These are phyloP conservation scores for Kregervanrija fluxuum DNA, from an alignment of 805 yeast species.

Conservation along the genomic window DNA sequence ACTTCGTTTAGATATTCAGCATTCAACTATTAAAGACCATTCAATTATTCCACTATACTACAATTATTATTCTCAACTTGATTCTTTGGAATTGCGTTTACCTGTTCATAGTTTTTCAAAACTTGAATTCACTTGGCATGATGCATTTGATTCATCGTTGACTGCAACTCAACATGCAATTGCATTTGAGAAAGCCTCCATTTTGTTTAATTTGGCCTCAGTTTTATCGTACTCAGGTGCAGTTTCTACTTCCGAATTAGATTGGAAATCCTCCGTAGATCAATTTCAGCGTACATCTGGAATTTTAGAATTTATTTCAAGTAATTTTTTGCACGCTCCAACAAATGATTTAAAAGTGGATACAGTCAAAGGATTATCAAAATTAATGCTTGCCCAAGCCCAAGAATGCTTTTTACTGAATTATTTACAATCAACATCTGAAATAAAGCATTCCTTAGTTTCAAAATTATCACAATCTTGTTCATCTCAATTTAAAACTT, in stretches of 20 bases:
- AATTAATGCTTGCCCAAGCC: constrained; percentile 75
- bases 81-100: constrained; percentile 67
- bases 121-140: constrained; percentile 71
- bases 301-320: constrained; percentile 60
- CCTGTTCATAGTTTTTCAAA: constrained; percentile 33
- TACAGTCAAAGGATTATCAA: constrained; percentile 55
- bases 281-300: constrained; percentile 74
- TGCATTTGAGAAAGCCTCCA: constrained; percentile 85
- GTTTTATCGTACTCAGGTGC: constrained; percentile 46
- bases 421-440: constrained; percentile 37
- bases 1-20: constrained; percentile 52
- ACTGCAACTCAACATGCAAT: constrained; percentile 65
- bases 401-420: constrained; percentile 76
- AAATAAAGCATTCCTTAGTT: constrained; percentile 58
- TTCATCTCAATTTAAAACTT: constrained; percentile 44
- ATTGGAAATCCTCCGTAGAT: constrained; percentile 53
- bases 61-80: constrained; percentile 75
- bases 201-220: constrained; percentile 72
- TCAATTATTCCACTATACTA: constrained; percentile 33
- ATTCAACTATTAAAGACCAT: constrained; percentile 41
- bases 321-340: constrained; percentile 86
- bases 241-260: constrained; percentile 24
- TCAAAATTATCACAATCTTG: constrained; percentile 68
- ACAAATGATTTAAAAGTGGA: constrained; percentile 67
- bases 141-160: constrained; percentile 46